Evolutionary conservation across 2,329 filamentous ascomycete genomes (phyloP).

Genomic region (Venturia nashicola): DNA sequence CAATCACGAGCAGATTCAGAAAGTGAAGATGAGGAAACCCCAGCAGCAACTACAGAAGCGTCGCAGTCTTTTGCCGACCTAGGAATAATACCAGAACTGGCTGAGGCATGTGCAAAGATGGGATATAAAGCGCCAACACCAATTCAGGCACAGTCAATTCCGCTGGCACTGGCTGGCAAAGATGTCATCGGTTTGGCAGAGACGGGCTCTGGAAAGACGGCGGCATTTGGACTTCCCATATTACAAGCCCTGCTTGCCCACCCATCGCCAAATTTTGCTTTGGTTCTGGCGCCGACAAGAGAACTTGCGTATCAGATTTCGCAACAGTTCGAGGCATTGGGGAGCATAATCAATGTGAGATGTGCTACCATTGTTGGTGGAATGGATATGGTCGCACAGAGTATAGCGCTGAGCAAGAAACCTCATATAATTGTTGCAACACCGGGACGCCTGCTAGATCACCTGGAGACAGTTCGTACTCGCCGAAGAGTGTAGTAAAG

Average conservation of each 20-base stretch:
- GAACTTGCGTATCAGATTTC: constrained; percentile 89
- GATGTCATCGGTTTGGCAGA: constrained; percentile 92
- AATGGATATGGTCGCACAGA: constrained; percentile 87
- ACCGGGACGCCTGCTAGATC: constrained; percentile 77
- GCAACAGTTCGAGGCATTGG: constrained; percentile 75
- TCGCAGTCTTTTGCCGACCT: constrained; percentile 57
- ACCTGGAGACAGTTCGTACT: constrained; percentile 57
- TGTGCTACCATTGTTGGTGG: constrained; percentile 82
- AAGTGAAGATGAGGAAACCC: neutral
- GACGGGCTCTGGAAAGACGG: constrained; percentile 92
- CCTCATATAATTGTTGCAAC: constrained; percentile 91
- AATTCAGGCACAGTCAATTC: constrained; percentile 79
- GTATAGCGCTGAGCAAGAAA: constrained; percentile 87
- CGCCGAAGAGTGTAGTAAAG: neutral
- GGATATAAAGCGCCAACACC: constrained; percentile 79
- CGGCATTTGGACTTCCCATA: constrained; percentile 63
- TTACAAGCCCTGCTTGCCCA: constrained; percentile 62
- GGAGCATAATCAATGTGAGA: constrained; percentile 75
- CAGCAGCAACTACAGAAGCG: constrained; percentile 10
- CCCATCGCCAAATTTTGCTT: constrained; percentile 73
- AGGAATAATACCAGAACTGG: constrained; percentile 74
- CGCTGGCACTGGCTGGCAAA: constrained; percentile 62
- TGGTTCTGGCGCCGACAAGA: constrained; percentile 83
- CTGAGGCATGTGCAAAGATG: constrained; percentile 72
- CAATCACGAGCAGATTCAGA: neutral